Base-by-base conservation (phyloP, 768 basidiomycete genomes). In the Suillus weaverae region DNA sequence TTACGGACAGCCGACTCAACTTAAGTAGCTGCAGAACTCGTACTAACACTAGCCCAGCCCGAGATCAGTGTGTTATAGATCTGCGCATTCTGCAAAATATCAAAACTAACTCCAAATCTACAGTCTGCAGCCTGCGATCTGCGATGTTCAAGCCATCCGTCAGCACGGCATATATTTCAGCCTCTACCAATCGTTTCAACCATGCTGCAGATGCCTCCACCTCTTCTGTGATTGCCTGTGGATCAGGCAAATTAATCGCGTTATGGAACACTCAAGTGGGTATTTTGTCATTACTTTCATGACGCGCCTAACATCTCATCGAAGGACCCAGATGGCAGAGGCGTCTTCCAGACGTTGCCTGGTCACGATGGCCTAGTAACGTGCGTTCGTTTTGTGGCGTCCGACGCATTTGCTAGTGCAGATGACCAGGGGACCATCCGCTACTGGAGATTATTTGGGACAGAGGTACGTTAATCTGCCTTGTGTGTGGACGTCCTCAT, bases 331-430 rank as follows among this genome's bases (percentile, higher is more conserved):
- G 62, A 69, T 13, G 85, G 86, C 68, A 73, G 72, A 53, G 89
- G 91, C 1, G 81, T 96, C 35, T 78, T 79, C 22, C 77, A 83
- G 62, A 96, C 94, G 1, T 81, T 98, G 7, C 84, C 88, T 1
- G 94, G 89, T 4, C 94, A 96, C 70, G 76, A 85, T 54, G 87
- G 86, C 11, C 71, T 85, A 20, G 85, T 99, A 26, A 95, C 95
- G 26, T 90, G 87, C 54, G 83, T 95, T 53, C 86, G 86, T 53
- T 95, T 94, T 70, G 68, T 89, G 8, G 72, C 78, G 5, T 76
- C 84, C 18, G 76, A 81, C 10, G 56, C 75, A 5, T 79, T 98
- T 64, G 77, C 89, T 43, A 90, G 87, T 59, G 91, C 89, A 56
- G 95, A 97, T 75, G 88, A 92, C 63, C 82, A 81, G 65, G 97